phyloP scores from a whole-genome alignment of 106 monocot genomes.

The Dioscorea alata region DNA sequence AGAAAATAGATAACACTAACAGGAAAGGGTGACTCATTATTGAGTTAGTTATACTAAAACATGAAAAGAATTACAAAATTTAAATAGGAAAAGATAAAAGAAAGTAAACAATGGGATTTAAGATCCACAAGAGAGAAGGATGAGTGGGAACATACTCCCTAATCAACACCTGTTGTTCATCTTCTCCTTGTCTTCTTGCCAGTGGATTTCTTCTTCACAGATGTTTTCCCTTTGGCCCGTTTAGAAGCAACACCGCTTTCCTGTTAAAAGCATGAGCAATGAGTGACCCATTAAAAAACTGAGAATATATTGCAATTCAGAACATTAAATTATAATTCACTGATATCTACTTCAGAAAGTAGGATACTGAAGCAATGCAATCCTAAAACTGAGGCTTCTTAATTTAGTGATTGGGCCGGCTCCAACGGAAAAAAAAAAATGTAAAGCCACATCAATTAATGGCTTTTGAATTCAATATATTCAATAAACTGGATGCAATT shows the following conservation, averaged over 20 bases:
- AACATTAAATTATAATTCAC: neutral
- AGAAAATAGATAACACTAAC: neutral
- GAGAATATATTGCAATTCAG: neutral
- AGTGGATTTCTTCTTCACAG: slow-evolving; percentile 3
- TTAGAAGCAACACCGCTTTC: slow-evolving; percentile 18
- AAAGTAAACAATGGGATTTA: too few relatives aligned
- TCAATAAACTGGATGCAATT: too few relatives aligned
- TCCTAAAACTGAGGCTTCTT: neutral
- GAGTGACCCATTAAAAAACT: neutral
- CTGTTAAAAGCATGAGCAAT: slow-evolving; percentile 5
- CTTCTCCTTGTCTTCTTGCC: neutral
- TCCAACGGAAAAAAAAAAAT: neutral
- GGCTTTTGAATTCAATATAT: too few relatives aligned
- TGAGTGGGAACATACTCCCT: neutral
- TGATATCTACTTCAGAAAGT: neutral
- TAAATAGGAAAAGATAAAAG: neutral
- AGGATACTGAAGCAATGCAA: neutral
- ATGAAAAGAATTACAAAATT: neutral
- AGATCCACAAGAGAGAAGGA: neutral
- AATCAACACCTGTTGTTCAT: neutral
- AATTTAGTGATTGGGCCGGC: neutral
- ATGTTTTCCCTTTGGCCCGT: slow-evolving; percentile 15
- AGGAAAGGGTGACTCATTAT: neutral
- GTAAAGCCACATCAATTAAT: neutral
- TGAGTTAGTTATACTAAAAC: neutral